A percentile compares a stretch with the other conserved stretches of the same genome.
phyloP scores from a whole-genome alignment of 257 asterid genomes.

The Dorcoceras hygrometricum region DNA sequence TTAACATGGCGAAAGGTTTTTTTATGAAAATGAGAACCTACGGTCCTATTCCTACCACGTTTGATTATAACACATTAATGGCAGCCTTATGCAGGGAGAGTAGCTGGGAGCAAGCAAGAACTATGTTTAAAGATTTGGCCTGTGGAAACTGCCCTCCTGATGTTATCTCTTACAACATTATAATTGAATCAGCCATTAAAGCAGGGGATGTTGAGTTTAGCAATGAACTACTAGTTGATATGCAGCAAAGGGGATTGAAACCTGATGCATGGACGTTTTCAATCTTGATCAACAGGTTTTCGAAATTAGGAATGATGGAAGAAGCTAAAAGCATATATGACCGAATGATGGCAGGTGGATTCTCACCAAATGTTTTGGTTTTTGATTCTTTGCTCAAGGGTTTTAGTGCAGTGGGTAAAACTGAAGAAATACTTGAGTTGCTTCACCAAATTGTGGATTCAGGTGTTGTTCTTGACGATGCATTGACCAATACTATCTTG shows the following conservation, averaged over 20 bases:
- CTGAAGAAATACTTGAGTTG: slow-evolving; percentile 44
- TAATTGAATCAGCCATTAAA: slow-evolving; percentile 45
- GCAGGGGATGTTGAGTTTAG: slow-evolving; percentile 52
- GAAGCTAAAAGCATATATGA: slow-evolving; percentile 57
- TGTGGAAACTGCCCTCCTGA: slow-evolving; percentile 42
- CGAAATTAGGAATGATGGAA: slow-evolving; percentile 50
- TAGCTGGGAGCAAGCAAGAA: slow-evolving; percentile 61
- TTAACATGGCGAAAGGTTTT: slow-evolving; percentile 67
- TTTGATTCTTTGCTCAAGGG: slow-evolving; percentile 70
- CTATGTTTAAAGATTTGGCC: slow-evolving; percentile 51
- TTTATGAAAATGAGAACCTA: slow-evolving; percentile 43
- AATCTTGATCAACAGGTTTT: slow-evolving; percentile 50
- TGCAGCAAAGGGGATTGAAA: slow-evolving; percentile 45
- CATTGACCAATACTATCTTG: slow-evolving; percentile 55
- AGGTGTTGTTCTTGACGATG: slow-evolving; percentile 52
- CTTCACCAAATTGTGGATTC: slow-evolving; percentile 52
- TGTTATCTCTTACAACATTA: slow-evolving; percentile 55
- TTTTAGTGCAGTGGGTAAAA: slow-evolving; percentile 42
- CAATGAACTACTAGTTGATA: slow-evolving; percentile 46
- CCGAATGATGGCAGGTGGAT: slow-evolving; percentile 54
- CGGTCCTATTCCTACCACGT: slow-evolving; percentile 45
- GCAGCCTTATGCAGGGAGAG: slow-evolving; percentile 59
- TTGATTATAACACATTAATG: slow-evolving; percentile 58
- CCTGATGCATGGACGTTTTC: slow-evolving; percentile 58
- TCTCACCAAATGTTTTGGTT: slow-evolving; percentile 37